phyloP scores from a whole-genome alignment of 2,329 filamentous ascomycete genomes.

The Orbilia quercus region DNA sequence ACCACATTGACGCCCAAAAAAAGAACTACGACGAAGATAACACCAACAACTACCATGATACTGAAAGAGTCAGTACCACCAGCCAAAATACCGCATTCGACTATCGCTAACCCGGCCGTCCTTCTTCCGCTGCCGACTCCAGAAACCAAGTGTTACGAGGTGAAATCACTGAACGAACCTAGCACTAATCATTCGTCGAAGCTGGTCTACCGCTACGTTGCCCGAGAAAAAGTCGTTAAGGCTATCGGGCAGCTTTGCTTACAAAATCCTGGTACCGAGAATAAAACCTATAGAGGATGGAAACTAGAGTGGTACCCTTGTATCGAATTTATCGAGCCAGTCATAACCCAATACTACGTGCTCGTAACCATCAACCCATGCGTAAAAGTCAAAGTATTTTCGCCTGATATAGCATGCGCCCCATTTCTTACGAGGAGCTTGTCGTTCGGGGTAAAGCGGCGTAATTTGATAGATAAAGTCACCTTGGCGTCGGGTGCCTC shows the following conservation, averaged over 20 bases:
- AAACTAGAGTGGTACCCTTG: slow-evolving; percentile 13
- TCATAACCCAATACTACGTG: slow-evolving; percentile 26
- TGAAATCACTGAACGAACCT: background rate
- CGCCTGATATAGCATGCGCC: slow-evolving; percentile 1
- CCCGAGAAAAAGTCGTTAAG: slow-evolving; percentile 2
- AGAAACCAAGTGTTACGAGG: background rate
- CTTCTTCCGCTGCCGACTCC: background rate
- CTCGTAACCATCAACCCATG: slow-evolving; percentile 12
- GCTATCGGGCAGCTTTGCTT: slow-evolving; percentile 21
- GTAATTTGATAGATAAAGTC: slow-evolving; percentile 7
- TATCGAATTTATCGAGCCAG: no score
- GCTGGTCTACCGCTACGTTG: slow-evolving; percentile 15
- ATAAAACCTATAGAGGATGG: slow-evolving; percentile 11
- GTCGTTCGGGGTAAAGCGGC: slow-evolving; percentile 4
- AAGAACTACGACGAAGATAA: background rate
- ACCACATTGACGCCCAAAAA: background rate
- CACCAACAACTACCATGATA: background rate
- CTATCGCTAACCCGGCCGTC: background rate
- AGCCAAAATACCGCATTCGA: background rate
- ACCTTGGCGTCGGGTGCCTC: background rate
- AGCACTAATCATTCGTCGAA: background rate
- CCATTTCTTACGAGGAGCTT: slow-evolving; percentile 12
- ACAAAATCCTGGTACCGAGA: background rate
- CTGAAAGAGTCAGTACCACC: background rate
- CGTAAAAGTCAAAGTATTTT: slow-evolving; percentile 12